A percentile compares a stretch with the other conserved stretches of the same genome.
Evolutionary conservation across 305 asterid genomes (phyloP).

Genomic region (Fraxinus angustifolia): DNA sequence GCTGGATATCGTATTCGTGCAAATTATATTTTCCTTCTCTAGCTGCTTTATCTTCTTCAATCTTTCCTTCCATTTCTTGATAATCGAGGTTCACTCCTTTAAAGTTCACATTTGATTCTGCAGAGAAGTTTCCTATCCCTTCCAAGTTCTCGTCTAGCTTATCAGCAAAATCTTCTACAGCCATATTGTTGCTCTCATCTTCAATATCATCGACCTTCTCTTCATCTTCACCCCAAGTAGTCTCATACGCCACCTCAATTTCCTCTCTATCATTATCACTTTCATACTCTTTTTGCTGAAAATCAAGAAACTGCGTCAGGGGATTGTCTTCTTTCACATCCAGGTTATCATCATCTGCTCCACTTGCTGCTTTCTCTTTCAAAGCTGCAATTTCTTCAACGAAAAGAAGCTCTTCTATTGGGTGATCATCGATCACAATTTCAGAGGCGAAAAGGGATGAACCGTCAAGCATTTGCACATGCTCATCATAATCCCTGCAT

Average conservation of each 20-base stretch:
- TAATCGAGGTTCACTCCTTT: not conserved
- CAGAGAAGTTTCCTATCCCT: slow-evolving; percentile 34
- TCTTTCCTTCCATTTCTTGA: slow-evolving; percentile 4
- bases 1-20: not conserved
- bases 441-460: not conserved
- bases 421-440: not conserved
- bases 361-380: slow-evolving; percentile 9
- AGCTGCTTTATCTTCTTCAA: not conserved
- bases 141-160: slow-evolving; percentile 30
- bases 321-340: slow-evolving; percentile 10
- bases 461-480: not conserved
- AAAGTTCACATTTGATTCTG: slow-evolving; percentile 33
- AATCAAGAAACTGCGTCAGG: not conserved
- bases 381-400: not conserved
- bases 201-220: not conserved
- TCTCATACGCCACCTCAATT: slow-evolving; percentile 14
- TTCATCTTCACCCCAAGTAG: slow-evolving; percentile 1
- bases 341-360: not conserved
- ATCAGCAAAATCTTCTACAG: slow-evolving; percentile 23
- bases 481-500: not conserved
- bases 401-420: slow-evolving; percentile 1
- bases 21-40: not conserved
- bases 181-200: not conserved
- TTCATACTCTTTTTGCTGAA: slow-evolving; percentile 14
- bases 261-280: not conserved